Evolutionary conservation across 148 eudicot species (phyloP), one percentile per base, ranked within the genome.

Genomic region (Silene latifolia): DNA sequence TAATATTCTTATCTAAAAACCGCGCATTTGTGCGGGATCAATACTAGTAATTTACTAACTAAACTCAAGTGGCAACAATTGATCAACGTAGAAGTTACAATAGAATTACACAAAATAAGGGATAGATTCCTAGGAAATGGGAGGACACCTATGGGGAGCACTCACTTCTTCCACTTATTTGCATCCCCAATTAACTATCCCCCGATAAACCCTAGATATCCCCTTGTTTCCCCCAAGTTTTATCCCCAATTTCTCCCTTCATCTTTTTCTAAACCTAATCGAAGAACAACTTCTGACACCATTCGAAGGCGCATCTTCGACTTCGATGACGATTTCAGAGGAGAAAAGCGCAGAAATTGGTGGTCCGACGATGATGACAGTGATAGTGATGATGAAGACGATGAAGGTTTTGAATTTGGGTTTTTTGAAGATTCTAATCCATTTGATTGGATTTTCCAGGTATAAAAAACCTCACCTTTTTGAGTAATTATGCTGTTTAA

Each of bases 361-460:
- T 90, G 91, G 94, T 82, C 83, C 4, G 88, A 86, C 46, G 89
- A 86, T 6, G 73, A 72, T 7, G 87, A 88, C 13, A 86, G 81
- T 1, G 72, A 74, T 9, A 39, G 66, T 7, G 83, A 78, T 0
- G 88, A 85, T 0, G 87, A 83, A 0, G 88, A 83, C 0, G 84
- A 87, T 3, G 81, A 78, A 1, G 83, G 72, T 17, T 78, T 46
- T 12, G 88, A 65, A 57, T 86, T 88, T 83, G 86, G 85, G 63
- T 54, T 79, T 44, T 77, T 76, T 72, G 79, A 83, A 44, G 87
- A 82, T 44, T 65, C 88, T 27, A 80, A 70, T 62, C 81, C 80
- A 51, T 17, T 77, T 56, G 78, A 76, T 78, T 85, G 82, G 86
- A 20, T 90, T 75, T 76, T 80, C 46, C 85, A 88, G 91, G 94